Conservation (phyloP, 495 filamentous ascomycete species). For the Hyaloscypha bicolor region DNA sequence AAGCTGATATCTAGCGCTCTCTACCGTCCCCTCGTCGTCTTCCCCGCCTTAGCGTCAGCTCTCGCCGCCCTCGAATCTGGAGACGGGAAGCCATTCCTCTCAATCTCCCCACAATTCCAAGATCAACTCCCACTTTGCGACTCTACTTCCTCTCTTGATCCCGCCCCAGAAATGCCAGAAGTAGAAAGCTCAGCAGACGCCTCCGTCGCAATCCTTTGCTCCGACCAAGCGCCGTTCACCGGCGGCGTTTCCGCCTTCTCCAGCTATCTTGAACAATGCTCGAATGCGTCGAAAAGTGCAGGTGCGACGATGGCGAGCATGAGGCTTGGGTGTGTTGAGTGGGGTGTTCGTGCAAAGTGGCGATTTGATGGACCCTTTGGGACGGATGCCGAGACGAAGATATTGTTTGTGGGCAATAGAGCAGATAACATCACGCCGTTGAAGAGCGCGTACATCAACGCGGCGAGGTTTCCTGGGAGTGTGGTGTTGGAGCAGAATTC, state of each 20-base stretch:
- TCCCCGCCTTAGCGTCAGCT: slow-evolving; percentile 55
- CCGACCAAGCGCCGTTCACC: slow-evolving; percentile 51
- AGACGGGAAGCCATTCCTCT: slow-evolving; percentile 54
- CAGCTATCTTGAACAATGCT: slow-evolving; percentile 46
- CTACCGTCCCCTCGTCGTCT: slow-evolving; percentile 63
- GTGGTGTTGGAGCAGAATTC: slow-evolving; percentile 57
- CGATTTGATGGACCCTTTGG: slow-evolving; percentile 49
- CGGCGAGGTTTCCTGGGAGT: slow-evolving; percentile 50
- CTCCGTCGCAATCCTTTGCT: slow-evolving; percentile 61
- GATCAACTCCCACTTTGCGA: slow-evolving; percentile 7
- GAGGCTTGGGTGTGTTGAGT: slow-evolving; percentile 50
- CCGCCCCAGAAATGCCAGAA: slow-evolving; percentile 36
- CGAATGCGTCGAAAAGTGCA: slow-evolving; percentile 42
- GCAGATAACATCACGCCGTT: slow-evolving; percentile 61
- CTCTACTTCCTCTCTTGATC: slow-evolving; percentile 25
- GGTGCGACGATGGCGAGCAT: slow-evolving; percentile 24
- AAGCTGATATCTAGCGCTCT: slow-evolving; percentile 48
- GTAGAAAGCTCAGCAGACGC: slow-evolving; percentile 50
- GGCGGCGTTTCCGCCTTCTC: slow-evolving; percentile 48
- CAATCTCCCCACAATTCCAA: slow-evolving; percentile 38
- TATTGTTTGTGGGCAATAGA: slow-evolving; percentile 57
- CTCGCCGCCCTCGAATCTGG: slow-evolving; percentile 56
- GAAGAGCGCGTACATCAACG: slow-evolving; percentile 51
- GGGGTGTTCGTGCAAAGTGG: slow-evolving; percentile 60
- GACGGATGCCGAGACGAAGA: slow-evolving; percentile 53